phyloP scores from a whole-genome alignment of 306 rosid genomes.

The Quercus wislizeni region DNA sequence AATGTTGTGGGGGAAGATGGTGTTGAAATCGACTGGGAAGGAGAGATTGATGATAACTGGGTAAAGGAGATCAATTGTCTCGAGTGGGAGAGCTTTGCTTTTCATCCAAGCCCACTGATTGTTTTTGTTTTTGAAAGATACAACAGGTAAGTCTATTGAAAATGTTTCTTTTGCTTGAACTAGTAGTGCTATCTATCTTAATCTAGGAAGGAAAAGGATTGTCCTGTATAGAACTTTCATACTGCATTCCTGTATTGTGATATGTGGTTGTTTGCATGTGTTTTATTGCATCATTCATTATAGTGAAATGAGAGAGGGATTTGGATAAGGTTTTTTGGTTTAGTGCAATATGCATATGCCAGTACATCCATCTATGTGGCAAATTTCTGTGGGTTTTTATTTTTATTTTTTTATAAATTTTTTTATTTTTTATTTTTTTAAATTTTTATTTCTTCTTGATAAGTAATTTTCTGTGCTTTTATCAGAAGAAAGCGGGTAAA shows the following conservation, averaged over 20 bases:
- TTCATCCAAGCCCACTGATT: conserved; percentile 88
- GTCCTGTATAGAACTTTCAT: not conserved
- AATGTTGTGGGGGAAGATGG: conserved; percentile 82
- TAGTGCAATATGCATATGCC: not conserved
- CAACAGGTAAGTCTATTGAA: conserved; percentile 45
- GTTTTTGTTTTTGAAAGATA: conserved; percentile 91
- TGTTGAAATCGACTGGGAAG: conserved; percentile 89
- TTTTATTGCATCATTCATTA: not conserved
- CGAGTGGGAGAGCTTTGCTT: conserved; percentile 97
- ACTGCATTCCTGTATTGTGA: not conserved
- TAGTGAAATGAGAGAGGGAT: not conserved
- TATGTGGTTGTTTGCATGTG: not conserved
- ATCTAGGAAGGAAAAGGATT: not conserved
- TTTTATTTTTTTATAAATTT: no score
- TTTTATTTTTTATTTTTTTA: no score
- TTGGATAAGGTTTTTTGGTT: not conserved
- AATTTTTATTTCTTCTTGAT: no score
- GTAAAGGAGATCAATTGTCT: conserved; percentile 90
- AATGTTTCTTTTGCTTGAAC: not conserved
- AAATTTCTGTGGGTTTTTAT: not conserved
- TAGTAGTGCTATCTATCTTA: not conserved
- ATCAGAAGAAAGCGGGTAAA: not conserved
- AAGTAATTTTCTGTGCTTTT: not conserved
- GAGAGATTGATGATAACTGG: conserved; percentile 87
- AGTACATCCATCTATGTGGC: not conserved